phyloP scores from a whole-genome alignment of 306 rosid species.

The Hippophae rhamnoides region DNA sequence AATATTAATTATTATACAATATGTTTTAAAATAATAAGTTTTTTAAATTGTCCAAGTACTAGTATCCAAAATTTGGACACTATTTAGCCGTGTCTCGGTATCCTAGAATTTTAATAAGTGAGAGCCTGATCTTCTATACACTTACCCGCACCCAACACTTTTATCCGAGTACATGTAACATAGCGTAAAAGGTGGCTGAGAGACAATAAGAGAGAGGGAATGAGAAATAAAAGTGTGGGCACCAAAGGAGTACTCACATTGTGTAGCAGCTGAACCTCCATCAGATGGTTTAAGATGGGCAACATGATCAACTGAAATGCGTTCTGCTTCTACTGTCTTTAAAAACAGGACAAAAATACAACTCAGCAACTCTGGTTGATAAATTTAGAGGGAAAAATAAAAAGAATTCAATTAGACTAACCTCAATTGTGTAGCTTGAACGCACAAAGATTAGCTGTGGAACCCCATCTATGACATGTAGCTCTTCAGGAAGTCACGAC shows the following conservation, averaged over 20 bases:
- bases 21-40: no score
- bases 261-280: slow-evolving; percentile 98
- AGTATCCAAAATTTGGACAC: no score
- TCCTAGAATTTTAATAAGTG: no score
- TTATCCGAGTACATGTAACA: no score
- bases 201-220: neutral
- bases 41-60: no score
- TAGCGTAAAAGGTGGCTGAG: no score
- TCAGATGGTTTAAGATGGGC: slow-evolving; percentile 98
- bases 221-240: slow-evolving; percentile 9
- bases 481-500: slow-evolving; percentile 43
- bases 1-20: no score
- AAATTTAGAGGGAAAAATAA: neutral
- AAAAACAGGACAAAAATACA: slow-evolving; percentile 3
- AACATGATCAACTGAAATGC: slow-evolving; percentile 95
- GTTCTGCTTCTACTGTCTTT: slow-evolving; percentile 97
- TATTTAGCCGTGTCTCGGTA: no score
- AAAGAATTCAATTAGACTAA: slow-evolving; percentile 21
- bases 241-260: slow-evolving; percentile 37
- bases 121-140: no score
- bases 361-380: slow-evolving; percentile 3
- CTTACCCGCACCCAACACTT: no score
- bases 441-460: slow-evolving; percentile 88
- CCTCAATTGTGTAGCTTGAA: slow-evolving; percentile 93
- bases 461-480: slow-evolving; percentile 90